Conservation (phyloP, 306 rosid genomes). For the Oxytropis ochrocephala region DNA sequence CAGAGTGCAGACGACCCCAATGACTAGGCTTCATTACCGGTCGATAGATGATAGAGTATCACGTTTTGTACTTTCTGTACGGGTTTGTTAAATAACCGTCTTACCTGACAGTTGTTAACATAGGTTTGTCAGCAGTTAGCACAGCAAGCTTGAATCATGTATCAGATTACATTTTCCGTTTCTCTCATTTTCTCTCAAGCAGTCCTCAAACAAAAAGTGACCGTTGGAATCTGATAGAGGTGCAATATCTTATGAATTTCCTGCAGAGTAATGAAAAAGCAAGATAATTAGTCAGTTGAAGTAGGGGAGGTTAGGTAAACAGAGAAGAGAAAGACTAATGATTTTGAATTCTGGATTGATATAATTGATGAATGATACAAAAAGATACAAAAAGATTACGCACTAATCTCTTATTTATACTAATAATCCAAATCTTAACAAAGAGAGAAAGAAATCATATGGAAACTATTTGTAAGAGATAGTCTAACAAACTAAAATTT, state of each 20-base stretch:
- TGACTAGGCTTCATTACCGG: no score
- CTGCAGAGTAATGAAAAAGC: constrained; percentile 17
- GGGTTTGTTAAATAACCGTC: no score
- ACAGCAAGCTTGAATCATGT: no score
- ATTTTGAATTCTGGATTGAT: neutral
- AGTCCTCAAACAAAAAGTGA: constrained; percentile 12
- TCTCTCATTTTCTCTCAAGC: neutral
- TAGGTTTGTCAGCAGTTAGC: no score
- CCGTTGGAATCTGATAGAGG: constrained; percentile 22
- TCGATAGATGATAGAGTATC: neutral
- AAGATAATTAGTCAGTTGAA: neutral
- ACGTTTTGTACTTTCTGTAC: no score
- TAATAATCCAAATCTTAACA: neutral
- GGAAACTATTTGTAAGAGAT: neutral
- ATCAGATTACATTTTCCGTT: neutral
- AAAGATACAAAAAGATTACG: neutral
- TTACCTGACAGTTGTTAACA: no score
- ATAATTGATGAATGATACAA: neutral
- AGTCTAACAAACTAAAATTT: neutral
- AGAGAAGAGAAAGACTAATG: neutral
- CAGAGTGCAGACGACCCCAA: constrained; percentile 14
- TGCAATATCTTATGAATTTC: constrained; percentile 22
- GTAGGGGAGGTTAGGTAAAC: neutral
- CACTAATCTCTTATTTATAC: neutral
- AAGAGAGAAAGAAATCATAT: neutral